These are phyloP conservation scores for Penicillium psychrofluorescens DNA, from an alignment of 495 filamentous ascomycete genomes.

Conservation along the genomic window DNA sequence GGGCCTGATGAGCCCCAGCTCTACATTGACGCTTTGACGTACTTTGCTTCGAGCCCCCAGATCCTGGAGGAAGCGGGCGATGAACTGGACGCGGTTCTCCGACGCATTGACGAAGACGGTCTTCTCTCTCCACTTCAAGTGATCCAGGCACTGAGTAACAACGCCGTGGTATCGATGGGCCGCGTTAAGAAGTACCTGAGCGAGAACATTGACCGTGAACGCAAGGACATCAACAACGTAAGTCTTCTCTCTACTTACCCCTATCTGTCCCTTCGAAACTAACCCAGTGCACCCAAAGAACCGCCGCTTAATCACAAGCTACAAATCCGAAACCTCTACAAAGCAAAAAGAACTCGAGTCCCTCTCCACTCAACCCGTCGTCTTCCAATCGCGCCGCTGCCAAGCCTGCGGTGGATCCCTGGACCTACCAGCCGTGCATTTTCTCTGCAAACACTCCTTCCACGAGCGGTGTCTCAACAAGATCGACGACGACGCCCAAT, in stretches of 20 bases:
- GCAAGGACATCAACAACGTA: constrained; percentile 69
- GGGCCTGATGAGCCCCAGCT: constrained; percentile 87
- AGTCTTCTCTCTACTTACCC: constrained; percentile 1
- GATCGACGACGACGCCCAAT: constrained; percentile 65
- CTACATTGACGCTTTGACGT: constrained; percentile 86
- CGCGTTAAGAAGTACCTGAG: constrained; percentile 91
- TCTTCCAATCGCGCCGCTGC: constrained; percentile 88
- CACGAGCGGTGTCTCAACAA: constrained; percentile 77
- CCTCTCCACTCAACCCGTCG: constrained; percentile 67
- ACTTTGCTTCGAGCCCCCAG: constrained; percentile 78
- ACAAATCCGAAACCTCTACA: constrained; percentile 74
- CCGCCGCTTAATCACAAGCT: constrained; percentile 72
- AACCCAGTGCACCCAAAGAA: constrained; percentile 45
- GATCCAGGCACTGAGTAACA: constrained; percentile 81
- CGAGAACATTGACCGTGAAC: constrained; percentile 80
- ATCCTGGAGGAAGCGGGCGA: constrained; percentile 82
- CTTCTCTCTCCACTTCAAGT: constrained; percentile 96
- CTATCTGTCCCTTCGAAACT: constrained; percentile 1
- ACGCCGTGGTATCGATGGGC: constrained; percentile 90
- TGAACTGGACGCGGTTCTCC: constrained; percentile 70
- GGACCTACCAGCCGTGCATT: constrained; percentile 86
- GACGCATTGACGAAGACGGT: constrained; percentile 80
- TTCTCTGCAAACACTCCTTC: constrained; percentile 93
- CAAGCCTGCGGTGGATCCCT: constrained; percentile 66
- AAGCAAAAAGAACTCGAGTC: constrained; percentile 73